Percentiles rank a stretch among this genome's conserved stretches.
phyloP scores from a whole-genome alignment of 306 rosid genomes.

The Rosa multiflora region DNA sequence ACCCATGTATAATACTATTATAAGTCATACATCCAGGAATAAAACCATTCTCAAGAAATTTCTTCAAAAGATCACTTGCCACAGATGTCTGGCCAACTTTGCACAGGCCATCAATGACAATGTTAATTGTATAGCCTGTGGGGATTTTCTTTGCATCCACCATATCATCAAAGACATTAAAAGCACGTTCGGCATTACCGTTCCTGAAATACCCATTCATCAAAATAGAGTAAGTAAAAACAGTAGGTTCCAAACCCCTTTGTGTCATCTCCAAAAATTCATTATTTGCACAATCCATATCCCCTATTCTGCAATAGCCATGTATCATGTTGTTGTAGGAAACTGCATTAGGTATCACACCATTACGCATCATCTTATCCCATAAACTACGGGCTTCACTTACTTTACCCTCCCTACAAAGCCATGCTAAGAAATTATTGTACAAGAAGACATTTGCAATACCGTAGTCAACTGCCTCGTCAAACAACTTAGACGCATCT shows the following conservation, averaged over 20 bases:
- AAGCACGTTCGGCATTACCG: constrained; percentile 46
- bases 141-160: constrained; percentile 50
- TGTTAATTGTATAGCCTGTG: constrained; percentile 43
- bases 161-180: constrained; percentile 58
- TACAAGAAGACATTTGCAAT: constrained; percentile 46
- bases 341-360: constrained; percentile 47
- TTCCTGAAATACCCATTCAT: constrained; percentile 59
- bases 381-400: constrained; percentile 55
- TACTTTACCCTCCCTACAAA: constrained; percentile 48
- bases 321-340: constrained; percentile 67
- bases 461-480: constrained; percentile 63
- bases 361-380: constrained; percentile 54
- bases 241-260: constrained; percentile 61
- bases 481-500: constrained; percentile 52
- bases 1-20: constrained; percentile 68
- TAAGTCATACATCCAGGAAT: constrained; percentile 52
- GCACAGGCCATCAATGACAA: constrained; percentile 67
- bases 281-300: constrained; percentile 46
- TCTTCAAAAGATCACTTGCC: constrained; percentile 42
- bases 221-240: constrained; percentile 46
- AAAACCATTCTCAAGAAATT: constrained; percentile 50
- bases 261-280: constrained; percentile 47
- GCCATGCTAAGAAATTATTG: constrained; percentile 52
- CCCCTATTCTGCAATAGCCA: constrained; percentile 58
- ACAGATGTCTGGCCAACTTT: constrained; percentile 61